Percentiles rank a stretch among this genome's conserved stretches.
These are phyloP conservation scores for Akebia trifoliata DNA, from an alignment of 164 flowering plant species.

Conservation along the genomic window DNA sequence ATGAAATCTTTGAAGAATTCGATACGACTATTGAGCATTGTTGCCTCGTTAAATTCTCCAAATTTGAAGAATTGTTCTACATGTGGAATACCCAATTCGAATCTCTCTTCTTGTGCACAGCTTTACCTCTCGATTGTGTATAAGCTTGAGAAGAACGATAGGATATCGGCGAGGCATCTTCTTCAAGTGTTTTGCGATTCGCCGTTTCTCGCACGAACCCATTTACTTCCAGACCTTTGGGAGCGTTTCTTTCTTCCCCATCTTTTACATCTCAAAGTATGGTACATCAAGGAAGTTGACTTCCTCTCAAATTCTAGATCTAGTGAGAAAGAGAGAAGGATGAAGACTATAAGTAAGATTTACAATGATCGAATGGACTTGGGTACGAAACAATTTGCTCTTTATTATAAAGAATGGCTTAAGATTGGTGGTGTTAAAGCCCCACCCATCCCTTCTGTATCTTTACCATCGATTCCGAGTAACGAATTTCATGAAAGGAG, in stretches of 20 bases:
- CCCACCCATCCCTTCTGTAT: constrained; percentile 45
- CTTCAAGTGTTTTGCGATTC: constrained; percentile 60
- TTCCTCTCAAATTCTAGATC: constrained; percentile 8
- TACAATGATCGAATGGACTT: constrained; percentile 48
- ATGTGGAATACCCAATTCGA: constrained; percentile 38
- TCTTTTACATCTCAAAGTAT: constrained; percentile 60
- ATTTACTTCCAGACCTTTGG: constrained; percentile 68
- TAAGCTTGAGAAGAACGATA: constrained; percentile 58
- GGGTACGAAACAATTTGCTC: constrained; percentile 58
- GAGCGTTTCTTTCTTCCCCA: constrained; percentile 75
- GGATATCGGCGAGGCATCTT: constrained; percentile 47
- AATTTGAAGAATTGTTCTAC: constrained; percentile 23
- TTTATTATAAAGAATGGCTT: constrained; percentile 67
- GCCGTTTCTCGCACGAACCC: constrained; percentile 50
- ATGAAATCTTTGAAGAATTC: constrained; percentile 30
- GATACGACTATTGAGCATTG: constrained; percentile 35
- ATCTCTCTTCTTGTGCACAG: constrained; percentile 62
- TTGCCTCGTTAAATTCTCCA: constrained; percentile 40
- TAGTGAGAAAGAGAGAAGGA: constrained; percentile 29
- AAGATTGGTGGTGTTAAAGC: constrained; percentile 38
- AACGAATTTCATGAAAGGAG: constrained; percentile 23
- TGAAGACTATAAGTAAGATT: constrained; percentile 34
- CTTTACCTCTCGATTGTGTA: constrained; percentile 53
- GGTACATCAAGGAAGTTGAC: constrained; percentile 54
- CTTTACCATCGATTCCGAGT: constrained; percentile 41